phyloP scores from a whole-genome alignment of 345 rosid species.

The Melaleuca quinquenervia region DNA sequence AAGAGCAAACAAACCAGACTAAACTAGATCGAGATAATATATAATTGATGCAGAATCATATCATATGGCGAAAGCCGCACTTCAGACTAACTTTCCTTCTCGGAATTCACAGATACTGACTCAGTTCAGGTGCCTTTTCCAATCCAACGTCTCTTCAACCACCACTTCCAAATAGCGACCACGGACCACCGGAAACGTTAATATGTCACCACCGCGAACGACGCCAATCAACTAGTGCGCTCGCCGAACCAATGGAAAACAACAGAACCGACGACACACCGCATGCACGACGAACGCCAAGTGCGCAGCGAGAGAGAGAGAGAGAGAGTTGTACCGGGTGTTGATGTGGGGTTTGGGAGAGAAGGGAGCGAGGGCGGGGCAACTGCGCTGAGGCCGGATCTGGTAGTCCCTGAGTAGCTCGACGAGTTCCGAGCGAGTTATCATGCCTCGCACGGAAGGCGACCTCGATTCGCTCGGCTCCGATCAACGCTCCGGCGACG shows the following conservation, averaged over 20 bases:
- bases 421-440: conserved; percentile 46
- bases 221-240: background rate
- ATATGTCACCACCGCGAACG: background rate
- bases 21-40: background rate
- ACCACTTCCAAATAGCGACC: background rate
- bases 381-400: conserved; percentile 41
- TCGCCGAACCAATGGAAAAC: background rate
- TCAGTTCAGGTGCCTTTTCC: background rate
- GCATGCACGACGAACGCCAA: background rate
- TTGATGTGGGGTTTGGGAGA: conserved; percentile 33
- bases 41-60: background rate
- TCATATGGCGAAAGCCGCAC: background rate
- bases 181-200: background rate
- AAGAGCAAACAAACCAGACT: background rate
- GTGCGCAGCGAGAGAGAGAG: background rate
- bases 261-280: background rate
- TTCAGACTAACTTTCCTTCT: background rate
- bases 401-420: conserved; percentile 46
- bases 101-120: background rate
- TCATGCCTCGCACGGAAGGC: conserved; percentile 18
- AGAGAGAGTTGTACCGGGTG: conserved; percentile 14
- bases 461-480: background rate
- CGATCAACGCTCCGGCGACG: background rate
- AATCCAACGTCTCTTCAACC: background rate
- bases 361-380: conserved; percentile 33